These are phyloP conservation scores for Pulicaria dysenterica DNA, from an alignment of 129 eudicot genomes.

Conservation along the genomic window DNA sequence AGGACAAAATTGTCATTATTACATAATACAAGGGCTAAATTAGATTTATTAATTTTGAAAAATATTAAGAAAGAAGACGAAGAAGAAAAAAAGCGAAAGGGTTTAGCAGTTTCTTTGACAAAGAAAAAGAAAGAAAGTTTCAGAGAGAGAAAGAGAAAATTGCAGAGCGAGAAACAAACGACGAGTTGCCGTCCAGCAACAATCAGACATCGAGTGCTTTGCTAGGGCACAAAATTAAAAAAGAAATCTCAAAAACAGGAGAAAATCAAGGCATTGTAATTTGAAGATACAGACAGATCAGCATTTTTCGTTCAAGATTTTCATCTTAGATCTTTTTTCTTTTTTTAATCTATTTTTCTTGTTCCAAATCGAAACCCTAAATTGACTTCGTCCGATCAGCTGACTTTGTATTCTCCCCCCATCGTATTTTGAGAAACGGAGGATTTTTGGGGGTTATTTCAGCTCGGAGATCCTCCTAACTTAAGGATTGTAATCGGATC, in stretches of 20 bases:
- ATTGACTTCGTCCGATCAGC: conserved; percentile 56
- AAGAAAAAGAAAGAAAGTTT: conserved; percentile 28
- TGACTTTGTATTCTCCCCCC: conserved; percentile 21
- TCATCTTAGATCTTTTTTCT: conserved; percentile 24
- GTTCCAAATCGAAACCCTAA: conserved; percentile 32
- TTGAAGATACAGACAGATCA: conserved; percentile 20
- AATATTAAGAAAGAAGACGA: conserved; percentile 28
- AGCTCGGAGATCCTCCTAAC: conserved; percentile 48
- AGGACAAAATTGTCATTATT: conserved; percentile 15
- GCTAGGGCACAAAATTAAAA: conserved; percentile 26
- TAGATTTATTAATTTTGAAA: neutral
- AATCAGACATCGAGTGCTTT: conserved; percentile 5
- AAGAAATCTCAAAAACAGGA: conserved; percentile 1
- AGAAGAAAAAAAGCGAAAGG: conserved; percentile 37
- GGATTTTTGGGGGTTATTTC: conserved; percentile 28
- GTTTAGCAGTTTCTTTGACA: conserved; percentile 36
- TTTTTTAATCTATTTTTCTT: conserved; percentile 32
- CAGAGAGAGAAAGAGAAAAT: conserved; percentile 29
- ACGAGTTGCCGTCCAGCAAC: conserved; percentile 71
- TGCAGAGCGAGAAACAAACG: conserved; percentile 76
- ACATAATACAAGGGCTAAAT: conserved; percentile 21
- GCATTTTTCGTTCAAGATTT: conserved; percentile 26
- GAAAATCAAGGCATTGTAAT: conserved; percentile 19
- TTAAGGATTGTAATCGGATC: conserved; percentile 45
- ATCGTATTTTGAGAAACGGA: conserved; percentile 2